Evolutionary conservation across 2,329 filamentous ascomycete genomes (phyloP), one percentile per base, ranked within the genome.

Genomic region (Pyrenophora seminiperda): DNA sequence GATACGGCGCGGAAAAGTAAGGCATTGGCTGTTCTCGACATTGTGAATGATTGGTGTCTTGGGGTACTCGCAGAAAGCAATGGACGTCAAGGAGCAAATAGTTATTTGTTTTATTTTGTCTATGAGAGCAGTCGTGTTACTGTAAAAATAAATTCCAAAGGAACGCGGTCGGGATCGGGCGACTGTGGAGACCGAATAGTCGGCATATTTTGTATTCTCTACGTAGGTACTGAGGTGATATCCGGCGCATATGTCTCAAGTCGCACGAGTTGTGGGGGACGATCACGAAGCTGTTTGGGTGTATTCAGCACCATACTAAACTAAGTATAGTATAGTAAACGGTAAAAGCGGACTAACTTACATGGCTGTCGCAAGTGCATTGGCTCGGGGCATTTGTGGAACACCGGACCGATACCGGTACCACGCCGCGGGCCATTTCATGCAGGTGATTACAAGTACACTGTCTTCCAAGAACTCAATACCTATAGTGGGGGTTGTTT

Each of bases 1-100:
- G 38, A 32, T 7, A 24, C 17, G 43, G 24, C 18, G 32, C 39
- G 39, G 46, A 18, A 15, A 15, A 43, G 22, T 13, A 48, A 19
- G 24, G 24, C n/a, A 22, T 22, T 48, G 24, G 39, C 39, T 17
- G 46, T 37, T 43, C 24, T 37, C 39, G 46, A 48, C 39, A 48
- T 48, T 32, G 14, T 48, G 18, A 18, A n/a, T 38, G 46, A 24
- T 48, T n/a, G 19, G 3, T 10, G 18, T n/a, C n/a, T n/a, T n/a
- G n/a, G n/a, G 5, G 4, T 37, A 31, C 15, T 37, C 11, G 29
- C 11, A 31, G n/a, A 9, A 18, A 29, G 32, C 31, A 43, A 31
- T 36, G 7, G 31, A 31, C 22, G 24, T 7, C 18, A 15, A 36
- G 37, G 32, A 37, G 18, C 10, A 43, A 29, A 10, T n/a, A 18